Evolutionary conservation across 2,329 filamentous ascomycete genomes (phyloP), one percentile per base, ranked within the genome.

Genomic region (Fusarium sp.): DNA sequence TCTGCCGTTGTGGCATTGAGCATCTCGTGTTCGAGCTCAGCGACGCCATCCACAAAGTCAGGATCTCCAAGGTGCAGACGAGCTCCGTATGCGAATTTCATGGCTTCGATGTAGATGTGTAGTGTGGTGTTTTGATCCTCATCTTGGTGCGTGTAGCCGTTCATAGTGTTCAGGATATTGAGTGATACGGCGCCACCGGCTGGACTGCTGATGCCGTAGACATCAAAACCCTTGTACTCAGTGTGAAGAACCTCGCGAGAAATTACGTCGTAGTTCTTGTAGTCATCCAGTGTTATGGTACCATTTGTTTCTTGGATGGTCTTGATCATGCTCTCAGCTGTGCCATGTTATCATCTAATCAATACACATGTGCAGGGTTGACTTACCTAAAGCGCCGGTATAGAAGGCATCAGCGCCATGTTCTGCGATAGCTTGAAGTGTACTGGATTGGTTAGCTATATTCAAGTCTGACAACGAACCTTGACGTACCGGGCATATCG

Each of bases 1-100:
- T 84, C 83, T 1, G 92, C 91, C 0, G 89, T 91, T 2, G 83
- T 80, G 0, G 87, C 83, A 48, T 88, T 88, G 24, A 98, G 82
- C 86, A 98, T 93, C 6, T 86, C 80, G 4, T 86, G 80, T 81
- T 98, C 91, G 74, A 93, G 92, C n/a, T 70, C 72, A 14, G 86
- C 83, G 57, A 96, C 84, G 36, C 89, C 89, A 2, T 86, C 75
- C 8, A 97, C 89, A 79, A 92, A 98, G 3, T 84, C 85, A 0
- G 96, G 96, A 80, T 98, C 96, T 9, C 95, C 96, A 1, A 98
- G 88, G 34, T 91, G 87, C n/a, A 90, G 87, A 65, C 95, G 91
- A 76, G 92, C 85, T 8, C 92, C 95, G 80, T 98, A 98, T 6
- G 90, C 95, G 81, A 97, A 98, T 28, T 94, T 89, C 84, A 98